Evolutionary conservation across 441 rosid genomes (phyloP).

Genomic region (Mallotus repandus): DNA sequence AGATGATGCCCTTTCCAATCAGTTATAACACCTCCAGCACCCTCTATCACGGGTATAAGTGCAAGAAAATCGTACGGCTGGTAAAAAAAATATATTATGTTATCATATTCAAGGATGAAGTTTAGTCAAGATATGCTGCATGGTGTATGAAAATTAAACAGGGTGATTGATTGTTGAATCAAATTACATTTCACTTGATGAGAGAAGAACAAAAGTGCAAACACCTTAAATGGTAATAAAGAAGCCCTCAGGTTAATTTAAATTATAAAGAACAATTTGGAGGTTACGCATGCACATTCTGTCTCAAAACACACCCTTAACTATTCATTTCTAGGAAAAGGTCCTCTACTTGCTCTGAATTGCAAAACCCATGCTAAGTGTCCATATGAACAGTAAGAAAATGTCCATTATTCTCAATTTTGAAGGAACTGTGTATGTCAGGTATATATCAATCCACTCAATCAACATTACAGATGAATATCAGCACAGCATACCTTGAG

Average conservation of each 20-base stretch:
- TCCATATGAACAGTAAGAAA: neutral
- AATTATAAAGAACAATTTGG: neutral
- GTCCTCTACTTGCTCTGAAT: neutral
- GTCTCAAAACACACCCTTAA: neutral
- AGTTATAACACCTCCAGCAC: constrained; percentile 86
- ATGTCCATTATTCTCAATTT: neutral
- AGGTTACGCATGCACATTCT: neutral
- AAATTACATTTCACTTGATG: neutral
- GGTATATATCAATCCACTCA: neutral
- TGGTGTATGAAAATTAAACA: neutral
- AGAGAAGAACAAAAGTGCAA: neutral
- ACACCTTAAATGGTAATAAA: neutral
- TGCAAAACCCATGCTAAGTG: neutral
- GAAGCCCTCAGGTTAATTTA: neutral
- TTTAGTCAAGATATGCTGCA: neutral
- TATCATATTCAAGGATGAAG: constrained; percentile 6
- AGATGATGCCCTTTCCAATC: constrained; percentile 77
- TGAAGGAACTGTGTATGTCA: neutral
- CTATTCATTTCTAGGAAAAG: neutral
- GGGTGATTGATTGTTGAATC: neutral
- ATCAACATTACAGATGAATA: neutral
- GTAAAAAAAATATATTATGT: neutral
- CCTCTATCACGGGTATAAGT: constrained; percentile 86
- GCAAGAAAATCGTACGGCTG: constrained; percentile 98
- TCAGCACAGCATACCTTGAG: constrained; percentile 54